Percentiles rank a stretch among this genome's conserved stretches.
phyloP scores from a whole-genome alignment of 768 basidiomycete genomes.

The Suillus decipiens region DNA sequence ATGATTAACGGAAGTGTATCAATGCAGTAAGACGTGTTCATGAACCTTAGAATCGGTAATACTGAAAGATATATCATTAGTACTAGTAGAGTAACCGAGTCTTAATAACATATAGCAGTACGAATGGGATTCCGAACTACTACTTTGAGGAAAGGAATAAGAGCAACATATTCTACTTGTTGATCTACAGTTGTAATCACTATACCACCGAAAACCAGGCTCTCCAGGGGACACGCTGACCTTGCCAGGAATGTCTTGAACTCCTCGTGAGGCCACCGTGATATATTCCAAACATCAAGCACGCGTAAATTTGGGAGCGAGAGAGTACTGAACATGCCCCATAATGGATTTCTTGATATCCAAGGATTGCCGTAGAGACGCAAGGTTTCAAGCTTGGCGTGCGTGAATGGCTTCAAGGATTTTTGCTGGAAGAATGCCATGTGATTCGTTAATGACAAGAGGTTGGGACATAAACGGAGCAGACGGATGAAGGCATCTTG shows the following conservation, averaged over 20 bases:
- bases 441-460: not conserved
- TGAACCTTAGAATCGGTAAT: too few species aligned
- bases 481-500: constrained; percentile 6
- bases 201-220: constrained; percentile 16
- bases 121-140: too few species aligned
- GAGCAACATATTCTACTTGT: constrained; percentile 13
- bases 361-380: too few species aligned
- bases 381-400: constrained; percentile 15
- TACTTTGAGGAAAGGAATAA: constrained; percentile 16
- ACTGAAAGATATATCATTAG: too few species aligned
- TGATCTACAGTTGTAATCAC: constrained; percentile 16
- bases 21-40: too few species aligned
- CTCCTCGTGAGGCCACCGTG: constrained; percentile 17
- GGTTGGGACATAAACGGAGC: not conserved
- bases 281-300: constrained; percentile 16
- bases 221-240: constrained; percentile 25
- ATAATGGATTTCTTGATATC: too few species aligned
- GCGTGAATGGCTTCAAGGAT: constrained; percentile 14
- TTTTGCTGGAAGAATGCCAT: not conserved
- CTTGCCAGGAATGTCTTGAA: constrained; percentile 22
- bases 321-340: constrained; percentile 9
- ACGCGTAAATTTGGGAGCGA: constrained; percentile 18
- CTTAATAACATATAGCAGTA: too few species aligned
- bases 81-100: too few species aligned
- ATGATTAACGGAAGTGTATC: too few species aligned